Evolutionary conservation across 2,329 filamentous ascomycete genomes (phyloP).

Genomic region (Pochonia chlamydosporia): DNA sequence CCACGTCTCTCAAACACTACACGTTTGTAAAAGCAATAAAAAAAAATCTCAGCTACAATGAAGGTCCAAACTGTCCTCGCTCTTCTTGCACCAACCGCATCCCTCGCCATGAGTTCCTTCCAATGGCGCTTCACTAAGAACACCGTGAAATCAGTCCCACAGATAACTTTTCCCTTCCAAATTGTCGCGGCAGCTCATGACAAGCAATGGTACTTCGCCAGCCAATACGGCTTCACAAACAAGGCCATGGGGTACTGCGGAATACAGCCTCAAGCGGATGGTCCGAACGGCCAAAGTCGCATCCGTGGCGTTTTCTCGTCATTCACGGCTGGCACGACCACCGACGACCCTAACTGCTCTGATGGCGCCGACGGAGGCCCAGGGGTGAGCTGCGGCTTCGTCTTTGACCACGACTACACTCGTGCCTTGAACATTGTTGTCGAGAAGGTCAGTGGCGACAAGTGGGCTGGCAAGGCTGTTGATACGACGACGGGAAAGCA

Average conservation of each 20-base stretch:
- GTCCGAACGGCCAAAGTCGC: constrained; percentile 8
- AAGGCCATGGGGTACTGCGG: constrained; percentile 13
- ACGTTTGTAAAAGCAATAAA: no score
- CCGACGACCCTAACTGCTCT: constrained; percentile 14
- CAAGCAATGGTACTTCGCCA: constrained; percentile 17
- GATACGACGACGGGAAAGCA: constrained; percentile 8
- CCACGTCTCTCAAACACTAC: no score
- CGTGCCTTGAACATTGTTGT: constrained; percentile 15
- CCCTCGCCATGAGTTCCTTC: no score
- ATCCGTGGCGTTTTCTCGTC: constrained; percentile 17
- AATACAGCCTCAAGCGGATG: constrained; percentile 13
- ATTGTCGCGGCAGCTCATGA: constrained; percentile 12
- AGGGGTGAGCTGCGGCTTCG: constrained; percentile 16
- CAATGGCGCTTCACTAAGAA: no score
- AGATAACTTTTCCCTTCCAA: constrained; percentile 17
- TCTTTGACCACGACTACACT: constrained; percentile 12
- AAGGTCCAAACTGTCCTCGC: no score
- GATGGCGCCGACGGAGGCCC: constrained; percentile 20
- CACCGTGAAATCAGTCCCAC: no score
- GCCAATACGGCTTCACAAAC: constrained; percentile 14
- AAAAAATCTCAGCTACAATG: no score
- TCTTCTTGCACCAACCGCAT: no score
- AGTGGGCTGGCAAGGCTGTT: constrained; percentile 17
- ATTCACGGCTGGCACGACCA: constrained; percentile 13
- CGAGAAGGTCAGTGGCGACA: constrained; percentile 8